These are phyloP conservation scores for Nevesoporus exiguus DNA, from an alignment of 768 basidiomycete species.

Conservation along the genomic window DNA sequence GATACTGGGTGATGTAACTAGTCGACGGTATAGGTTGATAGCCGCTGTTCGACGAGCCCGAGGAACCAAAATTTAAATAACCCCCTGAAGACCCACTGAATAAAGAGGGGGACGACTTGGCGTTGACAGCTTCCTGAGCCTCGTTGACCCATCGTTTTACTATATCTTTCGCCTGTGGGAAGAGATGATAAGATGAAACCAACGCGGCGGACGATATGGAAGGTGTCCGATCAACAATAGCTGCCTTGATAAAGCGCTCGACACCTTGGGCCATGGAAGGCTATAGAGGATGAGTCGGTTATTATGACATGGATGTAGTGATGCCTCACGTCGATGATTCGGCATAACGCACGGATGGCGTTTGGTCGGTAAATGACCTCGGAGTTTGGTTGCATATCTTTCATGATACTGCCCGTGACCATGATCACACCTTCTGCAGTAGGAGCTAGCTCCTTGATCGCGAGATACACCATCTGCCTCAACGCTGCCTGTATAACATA, in stretches of 20 bases:
- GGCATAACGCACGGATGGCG: slow-evolving; percentile 91
- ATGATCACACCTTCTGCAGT: slow-evolving; percentile 99
- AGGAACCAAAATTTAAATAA: slow-evolving; percentile 71
- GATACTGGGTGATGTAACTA: slow-evolving; percentile 95
- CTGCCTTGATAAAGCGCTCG: slow-evolving; percentile 98
- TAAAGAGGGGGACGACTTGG: slow-evolving; percentile 73
- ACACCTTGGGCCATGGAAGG: slow-evolving; percentile 99
- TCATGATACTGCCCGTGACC: slow-evolving; percentile 99
- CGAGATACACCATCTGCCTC: slow-evolving; percentile 96
- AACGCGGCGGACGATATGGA: slow-evolving; percentile 95
- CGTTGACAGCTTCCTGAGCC: slow-evolving; percentile 91
- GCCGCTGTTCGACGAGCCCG: slow-evolving; percentile 50
- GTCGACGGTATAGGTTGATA: slow-evolving; percentile 82
- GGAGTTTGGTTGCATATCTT: slow-evolving; percentile 99
- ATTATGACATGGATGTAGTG: slow-evolving; percentile 35
- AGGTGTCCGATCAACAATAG: slow-evolving; percentile 94
- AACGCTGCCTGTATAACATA: slow-evolving; percentile 68
- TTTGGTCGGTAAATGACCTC: slow-evolving; percentile 99
- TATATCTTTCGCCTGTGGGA: slow-evolving; percentile 89
- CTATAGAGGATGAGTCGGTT: slow-evolving; percentile 38
- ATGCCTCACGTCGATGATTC: slow-evolving; percentile 88
- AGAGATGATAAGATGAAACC: slow-evolving; percentile 96
- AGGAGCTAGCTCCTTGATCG: slow-evolving; percentile 94
- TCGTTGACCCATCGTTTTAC: slow-evolving; percentile 99
- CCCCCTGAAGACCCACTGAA: slow-evolving; percentile 55